phyloP scores from a whole-genome alignment of 352 stramenopile genomes.

The Globisporangium recalcitrans region DNA sequence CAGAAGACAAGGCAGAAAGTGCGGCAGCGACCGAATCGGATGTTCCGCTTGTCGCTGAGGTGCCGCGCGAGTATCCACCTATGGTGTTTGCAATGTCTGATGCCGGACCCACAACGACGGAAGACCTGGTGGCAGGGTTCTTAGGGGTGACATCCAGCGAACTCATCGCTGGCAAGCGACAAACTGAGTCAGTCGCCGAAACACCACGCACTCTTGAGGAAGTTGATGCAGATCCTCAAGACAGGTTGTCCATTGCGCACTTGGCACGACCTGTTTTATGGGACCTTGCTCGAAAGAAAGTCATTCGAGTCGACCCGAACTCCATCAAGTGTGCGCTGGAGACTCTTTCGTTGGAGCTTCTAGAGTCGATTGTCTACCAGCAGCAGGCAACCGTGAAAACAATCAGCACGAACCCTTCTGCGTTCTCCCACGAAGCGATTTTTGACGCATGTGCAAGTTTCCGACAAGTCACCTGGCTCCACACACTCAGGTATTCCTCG shows the following conservation, averaged over 20 bases:
- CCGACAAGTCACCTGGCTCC: slow-evolving; percentile 55
- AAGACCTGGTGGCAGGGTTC: slow-evolving; percentile 14
- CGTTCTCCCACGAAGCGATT: slow-evolving; percentile 35
- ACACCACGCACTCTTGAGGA: neutral
- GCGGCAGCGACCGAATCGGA: neutral
- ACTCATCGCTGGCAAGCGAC: neutral
- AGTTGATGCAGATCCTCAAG: neutral
- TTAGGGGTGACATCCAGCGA: slow-evolving; percentile 1
- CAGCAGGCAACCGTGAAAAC: slow-evolving; percentile 34
- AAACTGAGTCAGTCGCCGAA: neutral
- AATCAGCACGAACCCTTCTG: slow-evolving; percentile 45
- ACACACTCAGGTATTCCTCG: slow-evolving; percentile 44
- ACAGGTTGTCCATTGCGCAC: slow-evolving; percentile 24
- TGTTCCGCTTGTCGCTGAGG: neutral
- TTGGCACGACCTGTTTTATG: slow-evolving; percentile 37
- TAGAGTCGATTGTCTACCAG: slow-evolving; percentile 45
- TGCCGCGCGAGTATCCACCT: neutral
- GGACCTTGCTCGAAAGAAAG: slow-evolving; percentile 42
- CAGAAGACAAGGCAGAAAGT: neutral
- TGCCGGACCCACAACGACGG: slow-evolving; percentile 5
- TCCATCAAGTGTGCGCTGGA: slow-evolving; percentile 25
- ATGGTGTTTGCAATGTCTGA: slow-evolving; percentile 6
- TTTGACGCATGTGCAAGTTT: slow-evolving; percentile 50
- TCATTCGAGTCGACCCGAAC: slow-evolving; percentile 26
- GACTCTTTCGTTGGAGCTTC: slow-evolving; percentile 30